Evolutionary conservation across 148 eudicot genomes (phyloP).

Genomic region (Nyssa sinensis): DNA sequence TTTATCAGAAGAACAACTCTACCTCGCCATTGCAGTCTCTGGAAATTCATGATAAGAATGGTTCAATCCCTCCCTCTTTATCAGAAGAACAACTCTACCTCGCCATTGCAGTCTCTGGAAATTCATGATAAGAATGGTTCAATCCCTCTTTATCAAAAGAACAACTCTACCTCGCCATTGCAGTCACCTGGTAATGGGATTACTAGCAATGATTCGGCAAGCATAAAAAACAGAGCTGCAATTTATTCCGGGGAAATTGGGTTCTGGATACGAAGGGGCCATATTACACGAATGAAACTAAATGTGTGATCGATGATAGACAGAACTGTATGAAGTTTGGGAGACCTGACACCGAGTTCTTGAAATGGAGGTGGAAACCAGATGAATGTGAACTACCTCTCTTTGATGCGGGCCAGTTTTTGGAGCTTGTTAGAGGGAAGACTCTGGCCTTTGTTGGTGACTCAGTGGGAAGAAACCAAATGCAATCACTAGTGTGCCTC

Average conservation of each 20-base stretch:
- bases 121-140: no score
- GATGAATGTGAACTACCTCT: conserved; percentile 35
- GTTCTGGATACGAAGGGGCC: conserved; percentile 31
- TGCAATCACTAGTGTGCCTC: conserved; percentile 48
- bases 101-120: no score
- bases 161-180: no score
- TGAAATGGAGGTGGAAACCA: no score
- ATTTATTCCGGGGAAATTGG: conserved; percentile 49
- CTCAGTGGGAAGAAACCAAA: conserved; percentile 53
- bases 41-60: no score
- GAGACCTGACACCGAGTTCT: no score
- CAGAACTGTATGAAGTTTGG: no score
- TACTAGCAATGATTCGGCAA: not conserved
- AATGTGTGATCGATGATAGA: no score
- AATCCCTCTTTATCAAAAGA: no score
- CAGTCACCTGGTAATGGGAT: not conserved
- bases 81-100: not conserved
- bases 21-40: no score
- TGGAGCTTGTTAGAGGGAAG: conserved; percentile 33
- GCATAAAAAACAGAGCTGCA: conserved; percentile 12
- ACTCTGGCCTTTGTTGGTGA: conserved; percentile 54
- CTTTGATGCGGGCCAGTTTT: conserved; percentile 36
- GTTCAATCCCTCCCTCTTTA: not conserved
- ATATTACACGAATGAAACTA: conserved; percentile 34
- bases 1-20: no score